Percentiles rank a stretch among this genome's conserved stretches.
Conservation (phyloP, 2,329 filamentous ascomycete genomes). For the Pseudocercospora macadamiae region DNA sequence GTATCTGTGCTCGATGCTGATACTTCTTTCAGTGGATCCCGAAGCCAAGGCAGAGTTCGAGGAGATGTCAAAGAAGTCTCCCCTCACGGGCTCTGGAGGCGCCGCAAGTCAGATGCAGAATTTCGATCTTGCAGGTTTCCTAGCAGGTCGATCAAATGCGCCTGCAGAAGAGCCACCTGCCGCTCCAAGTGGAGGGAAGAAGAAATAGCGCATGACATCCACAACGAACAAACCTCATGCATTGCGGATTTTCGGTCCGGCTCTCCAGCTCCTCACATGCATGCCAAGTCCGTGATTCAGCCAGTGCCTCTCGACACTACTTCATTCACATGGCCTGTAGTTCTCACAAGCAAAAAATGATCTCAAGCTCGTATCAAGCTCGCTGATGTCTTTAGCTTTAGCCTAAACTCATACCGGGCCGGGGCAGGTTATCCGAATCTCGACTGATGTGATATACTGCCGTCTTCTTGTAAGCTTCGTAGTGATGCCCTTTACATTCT, state of each 20-base stretch:
- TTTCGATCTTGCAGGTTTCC: conserved; percentile 70
- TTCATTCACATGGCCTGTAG: neutral
- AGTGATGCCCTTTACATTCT: neutral
- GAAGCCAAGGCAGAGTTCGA: conserved; percentile 93
- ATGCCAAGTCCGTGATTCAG: neutral
- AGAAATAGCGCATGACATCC: conserved; percentile 21
- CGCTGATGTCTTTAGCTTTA: conserved; percentile 6
- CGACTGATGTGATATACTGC: neutral
- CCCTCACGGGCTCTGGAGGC: conserved; percentile 49
- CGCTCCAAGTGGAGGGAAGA: conserved; percentile 23
- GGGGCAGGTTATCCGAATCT: conserved; percentile 1
- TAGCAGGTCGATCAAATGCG: conserved; percentile 58
- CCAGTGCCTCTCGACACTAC: neutral
- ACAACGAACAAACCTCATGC: neutral
- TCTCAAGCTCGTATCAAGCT: no score
- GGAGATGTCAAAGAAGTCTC: conserved; percentile 77
- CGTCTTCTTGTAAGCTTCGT: neutral
- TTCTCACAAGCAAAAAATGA: neutral
- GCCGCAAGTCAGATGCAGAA: conserved; percentile 61
- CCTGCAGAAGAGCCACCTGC: conserved; percentile 13
- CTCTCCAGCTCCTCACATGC: neutral
- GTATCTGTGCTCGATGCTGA: conserved; percentile 18
- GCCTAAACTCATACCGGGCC: conserved; percentile 13
- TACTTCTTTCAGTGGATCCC: conserved; percentile 80
- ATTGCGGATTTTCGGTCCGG: neutral